Evolutionary conservation across 352 stramenopile species (phyloP).

Genomic region (Pythium rhizo-oryzae): DNA sequence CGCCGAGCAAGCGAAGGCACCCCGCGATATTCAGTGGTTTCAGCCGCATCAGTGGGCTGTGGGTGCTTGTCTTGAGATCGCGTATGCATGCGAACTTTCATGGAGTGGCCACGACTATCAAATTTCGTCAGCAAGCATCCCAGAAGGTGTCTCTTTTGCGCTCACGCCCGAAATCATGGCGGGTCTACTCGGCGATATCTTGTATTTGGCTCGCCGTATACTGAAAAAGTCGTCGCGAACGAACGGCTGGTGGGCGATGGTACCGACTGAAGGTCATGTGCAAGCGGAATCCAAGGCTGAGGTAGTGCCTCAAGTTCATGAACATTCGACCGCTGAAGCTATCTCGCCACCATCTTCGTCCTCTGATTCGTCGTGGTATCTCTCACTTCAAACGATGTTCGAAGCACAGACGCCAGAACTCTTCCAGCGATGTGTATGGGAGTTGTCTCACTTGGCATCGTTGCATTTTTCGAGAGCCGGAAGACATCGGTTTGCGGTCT

Average conservation of each 20-base stretch:
- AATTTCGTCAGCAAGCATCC: constrained; percentile 50
- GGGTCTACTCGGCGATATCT: constrained; percentile 57
- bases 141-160: constrained; percentile 41
- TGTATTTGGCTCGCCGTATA: constrained; percentile 73
- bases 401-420: constrained; percentile 9
- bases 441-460: constrained; percentile 76
- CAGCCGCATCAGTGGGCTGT: constrained; percentile 73
- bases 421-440: constrained; percentile 64
- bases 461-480: constrained; percentile 76
- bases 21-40: constrained; percentile 35
- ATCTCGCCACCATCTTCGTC: not conserved
- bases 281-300: not conserved
- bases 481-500: constrained; percentile 76
- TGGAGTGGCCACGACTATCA: constrained; percentile 74
- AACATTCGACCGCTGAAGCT: too few species aligned
- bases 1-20: constrained; percentile 27
- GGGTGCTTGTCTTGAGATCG: constrained; percentile 74
- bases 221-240: constrained; percentile 48
- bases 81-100: constrained; percentile 73
- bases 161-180: constrained; percentile 67
- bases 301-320: too few species aligned
- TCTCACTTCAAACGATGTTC: constrained; percentile 51
- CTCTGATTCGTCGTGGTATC: constrained; percentile 49
- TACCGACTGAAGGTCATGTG: not conserved
- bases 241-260: constrained; percentile 26